Percentiles rank a stretch among this genome's conserved stretches.
Evolutionary conservation across 1,139 yeast species (phyloP).

Genomic region (Hemisphaericaspora xylofermentans): DNA sequence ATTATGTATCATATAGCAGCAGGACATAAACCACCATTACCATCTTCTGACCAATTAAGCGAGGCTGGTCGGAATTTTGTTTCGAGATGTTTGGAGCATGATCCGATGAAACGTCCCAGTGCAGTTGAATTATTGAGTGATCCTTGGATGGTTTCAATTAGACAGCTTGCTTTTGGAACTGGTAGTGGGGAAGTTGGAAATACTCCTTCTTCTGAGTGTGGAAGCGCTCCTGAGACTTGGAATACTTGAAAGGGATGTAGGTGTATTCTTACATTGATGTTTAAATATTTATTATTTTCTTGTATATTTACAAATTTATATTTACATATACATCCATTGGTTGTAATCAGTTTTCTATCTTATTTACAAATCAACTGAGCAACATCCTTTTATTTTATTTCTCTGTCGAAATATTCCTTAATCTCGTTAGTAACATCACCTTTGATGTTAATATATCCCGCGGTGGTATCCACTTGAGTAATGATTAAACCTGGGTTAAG

Average conservation of each 20-base stretch:
- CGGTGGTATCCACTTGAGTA: constrained; percentile 33
- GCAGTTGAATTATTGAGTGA: constrained; percentile 85
- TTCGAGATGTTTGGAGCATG: constrained; percentile 75
- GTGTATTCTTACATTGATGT: neutral
- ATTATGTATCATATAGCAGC: constrained; percentile 98
- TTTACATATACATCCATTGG: too few relatives aligned
- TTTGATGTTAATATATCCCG: constrained; percentile 50
- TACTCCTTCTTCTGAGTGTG: constrained; percentile 41
- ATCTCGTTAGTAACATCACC: constrained; percentile 55
- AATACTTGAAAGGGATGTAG: neutral
- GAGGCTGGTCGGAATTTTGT: constrained; percentile 70
- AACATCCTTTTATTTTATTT: constrained; percentile 9
- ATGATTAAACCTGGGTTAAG: constrained; percentile 43
- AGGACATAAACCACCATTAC: constrained; percentile 87
- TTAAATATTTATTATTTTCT: neutral
- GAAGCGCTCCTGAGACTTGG: constrained; percentile 4
- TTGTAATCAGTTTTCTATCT: neutral
- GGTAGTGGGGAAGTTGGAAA: constrained; percentile 31
- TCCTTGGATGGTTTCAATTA: constrained; percentile 83
- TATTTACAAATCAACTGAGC: constrained; percentile 3
- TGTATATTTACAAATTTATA: neutral
- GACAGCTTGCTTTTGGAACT: constrained; percentile 65
- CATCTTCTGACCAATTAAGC: constrained; percentile 75
- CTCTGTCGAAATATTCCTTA: constrained; percentile 33
- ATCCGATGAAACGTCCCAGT: constrained; percentile 74